Evolutionary conservation across 2,329 filamentous ascomycete species (phyloP), one percentile per base, ranked within the genome.

Genomic region (Cordyceps cicadae): DNA sequence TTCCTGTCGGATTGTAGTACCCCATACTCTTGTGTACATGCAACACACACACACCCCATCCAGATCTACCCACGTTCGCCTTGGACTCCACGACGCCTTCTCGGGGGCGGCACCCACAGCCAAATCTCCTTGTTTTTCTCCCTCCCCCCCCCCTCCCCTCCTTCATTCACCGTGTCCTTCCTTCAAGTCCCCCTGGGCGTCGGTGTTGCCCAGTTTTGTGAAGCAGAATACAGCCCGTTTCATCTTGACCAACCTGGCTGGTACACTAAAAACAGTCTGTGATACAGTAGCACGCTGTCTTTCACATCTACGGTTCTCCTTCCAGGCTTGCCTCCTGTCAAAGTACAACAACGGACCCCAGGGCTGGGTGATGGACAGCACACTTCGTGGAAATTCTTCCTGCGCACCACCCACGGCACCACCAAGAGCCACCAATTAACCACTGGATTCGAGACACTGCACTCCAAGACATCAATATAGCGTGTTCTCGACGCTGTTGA

Each of bases 81-180:
- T 53, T 59, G 57, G 57, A 59, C 57, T 59, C 57, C 49, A 59
- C 57, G 57, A 54, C 57, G 41, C 57, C 57, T 59, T 59, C 50
- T 48, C 21, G 17, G 49, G 39, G 41, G 49, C 37, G 41, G 49
- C 37, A 51, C 50, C 57, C 57, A 59, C 57, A 59, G 46, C 29
- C 57, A 48, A 59, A 48, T 59, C 57, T 59, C 48, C 37, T 59
- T 34, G 9, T 43, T 32, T 26, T 43, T 52, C n/a, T 29, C 39
- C 49, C 46, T 37, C 34, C 26, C 48, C 54, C 57, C 37, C 39
- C 24, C 41, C 26, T 59, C 39, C 24, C 41, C 26, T 59, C 32
- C 49, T 21, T 37, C 24, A 19, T 24, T 45, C 24, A 32, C 9
- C 49, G 45, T 46, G 17, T 37, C 56, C 26, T 11, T n/a, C 24